Conservation (phyloP, 805 yeast species). For the Kluyveromyces aestuarii region DNA sequence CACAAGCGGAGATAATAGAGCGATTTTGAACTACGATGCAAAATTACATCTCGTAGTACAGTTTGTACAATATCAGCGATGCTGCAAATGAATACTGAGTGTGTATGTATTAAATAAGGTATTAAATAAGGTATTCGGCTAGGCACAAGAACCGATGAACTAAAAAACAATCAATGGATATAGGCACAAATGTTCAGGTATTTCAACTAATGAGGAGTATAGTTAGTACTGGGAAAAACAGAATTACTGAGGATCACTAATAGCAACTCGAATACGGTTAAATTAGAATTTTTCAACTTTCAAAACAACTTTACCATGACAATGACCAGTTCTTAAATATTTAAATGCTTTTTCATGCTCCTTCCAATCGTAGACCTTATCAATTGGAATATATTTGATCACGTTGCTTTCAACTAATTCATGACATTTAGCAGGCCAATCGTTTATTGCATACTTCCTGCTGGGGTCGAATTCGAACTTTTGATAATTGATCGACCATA, state of each 20-base stretch:
- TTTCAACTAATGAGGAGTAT: too few species aligned
- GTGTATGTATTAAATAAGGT: background rate
- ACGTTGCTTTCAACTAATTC: slow-evolving; percentile 40
- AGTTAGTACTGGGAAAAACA: too few species aligned
- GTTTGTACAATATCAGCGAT: background rate
- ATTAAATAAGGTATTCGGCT: background rate
- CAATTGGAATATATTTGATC: slow-evolving; percentile 39
- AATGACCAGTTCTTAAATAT: slow-evolving; percentile 40
- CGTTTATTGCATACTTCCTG: slow-evolving; percentile 21
- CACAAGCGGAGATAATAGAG: background rate
- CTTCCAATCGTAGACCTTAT: slow-evolving; percentile 47
- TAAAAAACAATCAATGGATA: background rate
- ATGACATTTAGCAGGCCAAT: slow-evolving; percentile 35
- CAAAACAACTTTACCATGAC: slow-evolving; percentile 63
- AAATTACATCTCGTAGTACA: too few species aligned
- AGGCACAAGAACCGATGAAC: background rate
- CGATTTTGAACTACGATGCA: background rate
- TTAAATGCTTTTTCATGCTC: slow-evolving; percentile 46
- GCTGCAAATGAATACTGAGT: background rate
- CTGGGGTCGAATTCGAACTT: slow-evolving; percentile 30
- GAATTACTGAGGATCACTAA: too few species aligned
- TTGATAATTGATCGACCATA: slow-evolving; percentile 31
- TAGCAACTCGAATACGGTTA: background rate
- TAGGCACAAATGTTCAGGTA: too few species aligned
- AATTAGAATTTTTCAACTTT: slow-evolving; percentile 33